phyloP scores from a whole-genome alignment of 371 early-diverging fungal species.

The Mucor irregularis region DNA sequence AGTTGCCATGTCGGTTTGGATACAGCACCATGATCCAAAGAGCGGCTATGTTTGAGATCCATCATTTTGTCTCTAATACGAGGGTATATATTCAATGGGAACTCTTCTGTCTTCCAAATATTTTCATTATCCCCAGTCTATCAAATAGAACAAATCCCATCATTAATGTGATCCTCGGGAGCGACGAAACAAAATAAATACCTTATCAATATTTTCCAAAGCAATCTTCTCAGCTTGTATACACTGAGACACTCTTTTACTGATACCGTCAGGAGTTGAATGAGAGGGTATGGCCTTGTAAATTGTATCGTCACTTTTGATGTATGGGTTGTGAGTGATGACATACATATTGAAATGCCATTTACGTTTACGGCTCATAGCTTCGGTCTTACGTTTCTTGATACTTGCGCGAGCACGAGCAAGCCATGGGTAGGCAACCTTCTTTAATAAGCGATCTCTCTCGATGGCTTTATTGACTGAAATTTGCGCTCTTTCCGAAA shows the following conservation, averaged over 20 bases:
- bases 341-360: conserved; percentile 11
- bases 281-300: neutral
- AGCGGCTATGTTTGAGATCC: neutral
- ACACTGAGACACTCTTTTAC: neutral
- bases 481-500: neutral
- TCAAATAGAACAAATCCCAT: no score
- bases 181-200: neutral
- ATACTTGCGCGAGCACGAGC: neutral
- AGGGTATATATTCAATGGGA: conserved; percentile 23
- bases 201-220: conserved; percentile 1
- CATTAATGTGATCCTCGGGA: neutral
- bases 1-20: conserved; percentile 28
- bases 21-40: neutral
- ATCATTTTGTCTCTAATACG: conserved; percentile 10
- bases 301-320: neutral
- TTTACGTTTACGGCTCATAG: neutral
- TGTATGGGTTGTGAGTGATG: conserved; percentile 1
- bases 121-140: neutral
- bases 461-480: no score
- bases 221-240: conserved; percentile 7
- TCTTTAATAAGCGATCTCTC: neutral
- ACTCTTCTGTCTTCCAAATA: conserved; percentile 33
- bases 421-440: neutral
- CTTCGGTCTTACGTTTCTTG: neutral
- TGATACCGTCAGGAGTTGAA: conserved; percentile 3